phyloP scores from a whole-genome alignment of 345 rosid species.

The Trapa bicornis region DNA sequence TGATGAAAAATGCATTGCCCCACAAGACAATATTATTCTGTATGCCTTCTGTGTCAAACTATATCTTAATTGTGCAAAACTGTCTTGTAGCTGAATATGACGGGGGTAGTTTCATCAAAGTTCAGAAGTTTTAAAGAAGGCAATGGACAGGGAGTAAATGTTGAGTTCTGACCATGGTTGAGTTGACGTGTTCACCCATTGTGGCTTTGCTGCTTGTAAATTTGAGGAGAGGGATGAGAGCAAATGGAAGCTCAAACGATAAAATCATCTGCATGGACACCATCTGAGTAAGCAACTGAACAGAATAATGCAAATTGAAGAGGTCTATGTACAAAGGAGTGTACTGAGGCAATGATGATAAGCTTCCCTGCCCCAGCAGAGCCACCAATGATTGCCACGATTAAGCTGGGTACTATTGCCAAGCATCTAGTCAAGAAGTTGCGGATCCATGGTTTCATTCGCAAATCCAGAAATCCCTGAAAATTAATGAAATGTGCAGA shows the following conservation, averaged over 20 bases:
- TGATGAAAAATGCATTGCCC: neutral
- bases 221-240: slow-evolving; percentile 84
- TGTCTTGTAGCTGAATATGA: neutral
- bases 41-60: no score
- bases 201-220: slow-evolving; percentile 80
- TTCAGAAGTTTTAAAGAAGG: neutral
- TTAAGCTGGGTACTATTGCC: slow-evolving; percentile 89
- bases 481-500: neutral
- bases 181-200: slow-evolving; percentile 69
- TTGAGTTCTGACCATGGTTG: slow-evolving; percentile 30
- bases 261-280: slow-evolving; percentile 57
- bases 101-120: neutral
- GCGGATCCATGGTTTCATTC: slow-evolving; percentile 69
- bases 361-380: slow-evolving; percentile 84
- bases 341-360: slow-evolving; percentile 88
- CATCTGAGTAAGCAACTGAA: neutral
- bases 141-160: neutral
- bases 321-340: slow-evolving; percentile 3
- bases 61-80: neutral
- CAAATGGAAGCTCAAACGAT: slow-evolving; percentile 92
- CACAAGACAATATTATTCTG: neutral
- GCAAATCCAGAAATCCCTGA: slow-evolving; percentile 75
- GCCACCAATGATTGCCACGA: slow-evolving; percentile 81
- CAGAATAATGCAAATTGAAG: neutral
- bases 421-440: slow-evolving; percentile 74